These are phyloP conservation scores for Tephrocybe sp. DNA, from an alignment of 768 basidiomycete genomes.

Conservation along the genomic window DNA sequence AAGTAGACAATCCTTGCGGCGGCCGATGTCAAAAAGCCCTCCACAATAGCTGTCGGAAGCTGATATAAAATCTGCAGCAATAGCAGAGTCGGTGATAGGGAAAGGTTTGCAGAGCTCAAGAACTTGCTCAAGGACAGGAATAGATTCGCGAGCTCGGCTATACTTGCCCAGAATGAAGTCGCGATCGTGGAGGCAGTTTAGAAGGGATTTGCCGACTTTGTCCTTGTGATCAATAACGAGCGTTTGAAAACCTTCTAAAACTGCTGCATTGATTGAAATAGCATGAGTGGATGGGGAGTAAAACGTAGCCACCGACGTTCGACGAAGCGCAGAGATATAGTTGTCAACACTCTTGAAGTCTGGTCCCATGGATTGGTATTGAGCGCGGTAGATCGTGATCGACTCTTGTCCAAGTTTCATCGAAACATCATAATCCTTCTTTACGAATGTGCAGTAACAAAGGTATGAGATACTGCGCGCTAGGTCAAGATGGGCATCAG, in stretches of 20 bases:
- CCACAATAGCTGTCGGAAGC: neutral
- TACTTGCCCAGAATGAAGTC: constrained; percentile 10
- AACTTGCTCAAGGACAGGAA: neutral
- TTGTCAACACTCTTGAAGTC: neutral
- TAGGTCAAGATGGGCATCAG: neutral
- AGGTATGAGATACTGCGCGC: constrained; percentile 7
- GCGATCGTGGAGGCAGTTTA: neutral
- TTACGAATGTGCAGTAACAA: constrained; percentile 2
- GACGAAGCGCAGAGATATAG: constrained; percentile 3
- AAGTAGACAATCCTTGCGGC: neutral
- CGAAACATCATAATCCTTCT: constrained; percentile 6
- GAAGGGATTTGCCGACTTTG: neutral
- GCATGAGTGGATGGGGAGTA: neutral
- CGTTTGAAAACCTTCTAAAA: constrained; percentile 3
- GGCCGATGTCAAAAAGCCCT: constrained; percentile 5
- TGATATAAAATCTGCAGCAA: constrained; percentile 3
- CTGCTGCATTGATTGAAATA: constrained; percentile 3
- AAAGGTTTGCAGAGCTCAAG: neutral
- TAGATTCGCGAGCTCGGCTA: constrained; percentile 6
- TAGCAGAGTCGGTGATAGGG: constrained; percentile 3
- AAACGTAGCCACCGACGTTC: neutral
- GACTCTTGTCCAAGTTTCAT: constrained; percentile 1
- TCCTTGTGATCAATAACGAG: constrained; percentile 1
- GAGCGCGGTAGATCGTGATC: constrained; percentile 5
- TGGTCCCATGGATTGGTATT: neutral